phyloP scores from a whole-genome alignment of 768 basidiomycete genomes.

The Flagelloscypha sp. region DNA sequence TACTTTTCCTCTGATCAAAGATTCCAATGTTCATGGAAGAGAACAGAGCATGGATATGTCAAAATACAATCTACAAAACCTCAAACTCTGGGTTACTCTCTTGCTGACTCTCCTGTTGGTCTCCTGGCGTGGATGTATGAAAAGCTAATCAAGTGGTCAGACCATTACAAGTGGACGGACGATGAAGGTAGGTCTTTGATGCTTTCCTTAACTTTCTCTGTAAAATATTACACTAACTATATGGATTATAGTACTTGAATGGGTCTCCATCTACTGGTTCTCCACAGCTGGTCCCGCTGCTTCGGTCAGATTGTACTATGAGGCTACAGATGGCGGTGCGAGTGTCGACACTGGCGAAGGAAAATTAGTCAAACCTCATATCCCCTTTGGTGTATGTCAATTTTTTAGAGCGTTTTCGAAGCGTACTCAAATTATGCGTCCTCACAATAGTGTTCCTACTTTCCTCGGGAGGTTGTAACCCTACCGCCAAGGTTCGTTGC shows the following conservation, averaged over 20 bases:
- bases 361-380: background rate
- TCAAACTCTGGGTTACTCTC: constrained; percentile 31
- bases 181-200: constrained; percentile 25
- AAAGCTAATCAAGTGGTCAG: constrained; percentile 23
- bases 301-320: constrained; percentile 11
- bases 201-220: too few relatives aligned
- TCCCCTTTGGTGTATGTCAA: constrained; percentile 23
- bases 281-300: constrained; percentile 20
- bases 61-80: constrained; percentile 23
- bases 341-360: background rate
- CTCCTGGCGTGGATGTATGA: constrained; percentile 27
- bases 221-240: too few relatives aligned
- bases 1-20: too few relatives aligned
- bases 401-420: too few relatives aligned
- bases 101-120: constrained; percentile 38
- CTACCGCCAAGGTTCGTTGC: too few relatives aligned
- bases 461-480: too few relatives aligned
- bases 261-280: constrained; percentile 23
- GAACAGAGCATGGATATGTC: constrained; percentile 22
- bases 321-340: constrained; percentile 6
- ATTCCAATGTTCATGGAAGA: too few relatives aligned
- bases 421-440: too few relatives aligned
- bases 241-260: constrained; percentile 16
- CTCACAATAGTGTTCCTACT: too few relatives aligned
- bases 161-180: constrained; percentile 33